Evolutionary conservation across 1,284 basidiomycete species (phyloP).

Genomic region (Trichosporon sp.): DNA sequence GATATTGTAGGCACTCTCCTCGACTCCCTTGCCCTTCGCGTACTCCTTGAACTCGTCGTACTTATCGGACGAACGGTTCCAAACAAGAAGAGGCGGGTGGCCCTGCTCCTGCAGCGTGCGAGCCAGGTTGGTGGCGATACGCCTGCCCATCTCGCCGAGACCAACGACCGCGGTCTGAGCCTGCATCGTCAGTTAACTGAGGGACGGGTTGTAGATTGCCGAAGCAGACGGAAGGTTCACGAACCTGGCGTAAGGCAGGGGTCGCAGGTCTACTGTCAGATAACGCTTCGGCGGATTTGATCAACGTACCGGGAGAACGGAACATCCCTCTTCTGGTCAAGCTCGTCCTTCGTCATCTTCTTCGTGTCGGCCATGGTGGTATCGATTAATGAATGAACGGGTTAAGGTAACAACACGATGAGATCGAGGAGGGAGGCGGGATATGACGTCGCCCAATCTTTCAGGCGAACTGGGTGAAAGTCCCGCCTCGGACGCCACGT

Average conservation of each 20-base stretch:
- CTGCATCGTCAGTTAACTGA: conserved; percentile 6
- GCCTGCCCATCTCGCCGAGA: conserved; percentile 49
- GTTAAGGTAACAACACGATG: neutral
- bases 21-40: conserved; percentile 29
- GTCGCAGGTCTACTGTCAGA: conserved; percentile 32
- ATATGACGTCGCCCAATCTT: conserved; percentile 1
- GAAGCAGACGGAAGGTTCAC: neutral
- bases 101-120: conserved; percentile 20
- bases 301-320: conserved; percentile 45
- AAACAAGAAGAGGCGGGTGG: conserved; percentile 47
- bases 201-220: neutral
- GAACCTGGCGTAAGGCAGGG: conserved; percentile 20
- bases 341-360: neutral
- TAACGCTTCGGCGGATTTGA: neutral
- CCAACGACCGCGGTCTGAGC: conserved; percentile 46
- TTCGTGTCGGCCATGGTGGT: conserved; percentile 5
- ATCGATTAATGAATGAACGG: neutral
- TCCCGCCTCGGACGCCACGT: neutral
- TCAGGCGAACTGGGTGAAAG: neutral
- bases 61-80: conserved; percentile 42
- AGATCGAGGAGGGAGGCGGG: neutral
- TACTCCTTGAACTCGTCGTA: conserved; percentile 39
- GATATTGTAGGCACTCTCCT: conserved; percentile 34
- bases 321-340: conserved; percentile 13
- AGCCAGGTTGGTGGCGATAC: conserved; percentile 49